Conservation (phyloP, 2,329 filamentous ascomycete genomes). For the Periconia sp. region DNA sequence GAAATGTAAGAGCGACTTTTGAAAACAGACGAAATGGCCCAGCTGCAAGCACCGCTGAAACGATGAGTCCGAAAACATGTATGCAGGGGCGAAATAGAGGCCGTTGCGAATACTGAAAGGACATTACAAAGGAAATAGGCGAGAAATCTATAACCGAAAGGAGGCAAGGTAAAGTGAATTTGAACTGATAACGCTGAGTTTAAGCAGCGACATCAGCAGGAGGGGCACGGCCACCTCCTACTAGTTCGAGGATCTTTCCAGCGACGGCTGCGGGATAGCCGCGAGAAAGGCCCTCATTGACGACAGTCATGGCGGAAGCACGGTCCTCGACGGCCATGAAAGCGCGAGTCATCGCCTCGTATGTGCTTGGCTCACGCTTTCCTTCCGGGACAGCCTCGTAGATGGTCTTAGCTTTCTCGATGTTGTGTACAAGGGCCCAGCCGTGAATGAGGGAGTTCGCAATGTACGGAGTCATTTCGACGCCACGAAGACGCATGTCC, state of each 20-base stretch:
- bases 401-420: conserved; percentile 76
- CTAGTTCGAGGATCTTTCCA: conserved; percentile 90
- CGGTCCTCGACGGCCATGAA: conserved; percentile 85
- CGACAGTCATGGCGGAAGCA: conserved; percentile 75
- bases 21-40: no score
- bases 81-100: conserved; percentile 21
- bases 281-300: conserved; percentile 86
- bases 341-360: conserved; percentile 97
- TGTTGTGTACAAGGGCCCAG: conserved; percentile 85
- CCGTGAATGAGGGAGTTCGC: conserved; percentile 98
- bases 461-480: conserved; percentile 95
- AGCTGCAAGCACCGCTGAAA: neutral
- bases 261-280: conserved; percentile 92
- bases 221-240: conserved; percentile 53
- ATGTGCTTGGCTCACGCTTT: conserved; percentile 94
- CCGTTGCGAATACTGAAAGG: conserved; percentile 18
- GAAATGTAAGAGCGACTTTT: conserved; percentile 23
- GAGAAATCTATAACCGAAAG: conserved; percentile 8
- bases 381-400: conserved; percentile 79
- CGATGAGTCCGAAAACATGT: neutral
- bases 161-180: conserved; percentile 11
- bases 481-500: conserved; percentile 74
- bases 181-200: conserved; percentile 9
- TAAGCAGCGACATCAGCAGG: conserved; percentile 25
- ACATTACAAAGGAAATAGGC: conserved; percentile 15